phyloP scores from a whole-genome alignment of 352 stramenopile genomes.

The Phytophthora kernoviae region DNA sequence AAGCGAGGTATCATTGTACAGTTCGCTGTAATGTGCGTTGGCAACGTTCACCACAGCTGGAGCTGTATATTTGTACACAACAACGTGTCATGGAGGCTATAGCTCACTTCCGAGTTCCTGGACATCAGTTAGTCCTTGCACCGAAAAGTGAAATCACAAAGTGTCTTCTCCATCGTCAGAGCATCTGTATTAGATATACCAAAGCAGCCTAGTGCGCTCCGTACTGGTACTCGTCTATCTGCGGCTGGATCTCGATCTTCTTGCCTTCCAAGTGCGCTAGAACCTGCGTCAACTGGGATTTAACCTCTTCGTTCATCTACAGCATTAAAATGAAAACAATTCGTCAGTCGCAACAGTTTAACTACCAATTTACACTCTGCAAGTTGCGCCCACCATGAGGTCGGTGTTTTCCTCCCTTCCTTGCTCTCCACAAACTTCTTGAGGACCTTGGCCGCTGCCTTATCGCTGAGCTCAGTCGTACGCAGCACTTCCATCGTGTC shows the following conservation, averaged over 20 bases:
- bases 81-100: too few relatives aligned
- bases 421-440: slow-evolving; percentile 80
- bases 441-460: slow-evolving; percentile 71
- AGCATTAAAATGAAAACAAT: slow-evolving; percentile 5
- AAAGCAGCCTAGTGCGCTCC: slow-evolving; percentile 24
- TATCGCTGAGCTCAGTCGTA: slow-evolving; percentile 62
- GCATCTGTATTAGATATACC: slow-evolving; percentile 32
- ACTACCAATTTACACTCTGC: too few relatives aligned
- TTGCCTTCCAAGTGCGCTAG: slow-evolving; percentile 68
- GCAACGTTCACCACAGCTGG: too few relatives aligned
- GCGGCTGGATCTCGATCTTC: slow-evolving; percentile 37
- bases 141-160: too few relatives aligned
- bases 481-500: slow-evolving; percentile 72
- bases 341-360: not conserved
- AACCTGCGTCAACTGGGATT: slow-evolving; percentile 76
- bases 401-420: slow-evolving; percentile 68
- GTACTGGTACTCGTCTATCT: slow-evolving; percentile 31
- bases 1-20: too few relatives aligned
- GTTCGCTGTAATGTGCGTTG: too few relatives aligned
- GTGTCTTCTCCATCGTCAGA: slow-evolving; percentile 20
- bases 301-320: slow-evolving; percentile 81
- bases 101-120: too few relatives aligned
- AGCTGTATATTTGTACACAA: too few relatives aligned
- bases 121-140: too few relatives aligned
- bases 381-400: slow-evolving; percentile 53